Conservation (phyloP, 2,329 filamentous ascomycete genomes). For the Alternaria hordeiaustralica region DNA sequence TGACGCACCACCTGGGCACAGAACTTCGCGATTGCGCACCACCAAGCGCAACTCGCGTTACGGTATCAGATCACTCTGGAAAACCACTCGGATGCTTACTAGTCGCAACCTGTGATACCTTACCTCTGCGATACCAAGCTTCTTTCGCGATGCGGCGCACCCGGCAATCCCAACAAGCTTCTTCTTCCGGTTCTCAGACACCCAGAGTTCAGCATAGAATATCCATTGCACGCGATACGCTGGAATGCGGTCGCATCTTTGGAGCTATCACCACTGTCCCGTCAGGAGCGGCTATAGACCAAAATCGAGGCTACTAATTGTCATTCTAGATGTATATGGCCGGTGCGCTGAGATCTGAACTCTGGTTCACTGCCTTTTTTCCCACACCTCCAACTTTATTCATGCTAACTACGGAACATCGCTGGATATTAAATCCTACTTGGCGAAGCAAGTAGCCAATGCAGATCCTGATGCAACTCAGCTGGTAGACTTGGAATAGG, state of each 20-base stretch:
- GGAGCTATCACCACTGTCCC: background rate
- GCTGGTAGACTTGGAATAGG: background rate
- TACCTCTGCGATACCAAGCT: background rate
- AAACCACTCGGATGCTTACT: background rate
- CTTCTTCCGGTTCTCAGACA: background rate
- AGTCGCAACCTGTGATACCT: background rate
- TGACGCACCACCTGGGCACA: background rate
- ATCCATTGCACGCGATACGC: background rate
- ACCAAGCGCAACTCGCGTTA: background rate
- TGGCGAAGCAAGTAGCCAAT: background rate
- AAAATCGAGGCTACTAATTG: background rate
- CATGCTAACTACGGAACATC: background rate
- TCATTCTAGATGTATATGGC: background rate
- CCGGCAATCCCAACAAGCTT: background rate
- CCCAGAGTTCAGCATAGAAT: background rate
- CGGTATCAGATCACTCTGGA: background rate
- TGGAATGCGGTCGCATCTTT: background rate
- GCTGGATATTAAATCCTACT: background rate
- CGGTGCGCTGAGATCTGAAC: background rate
- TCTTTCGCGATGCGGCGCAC: background rate
- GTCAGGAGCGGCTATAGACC: background rate
- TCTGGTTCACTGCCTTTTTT: background rate
- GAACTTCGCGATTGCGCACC: background rate
- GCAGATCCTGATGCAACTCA: background rate
- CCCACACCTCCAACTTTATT: background rate